Evolutionary conservation across 371 early-diverging fungal genomes (phyloP), one percentile per base, ranked within the genome.

Genomic region (Lichtheimia ramosa): DNA sequence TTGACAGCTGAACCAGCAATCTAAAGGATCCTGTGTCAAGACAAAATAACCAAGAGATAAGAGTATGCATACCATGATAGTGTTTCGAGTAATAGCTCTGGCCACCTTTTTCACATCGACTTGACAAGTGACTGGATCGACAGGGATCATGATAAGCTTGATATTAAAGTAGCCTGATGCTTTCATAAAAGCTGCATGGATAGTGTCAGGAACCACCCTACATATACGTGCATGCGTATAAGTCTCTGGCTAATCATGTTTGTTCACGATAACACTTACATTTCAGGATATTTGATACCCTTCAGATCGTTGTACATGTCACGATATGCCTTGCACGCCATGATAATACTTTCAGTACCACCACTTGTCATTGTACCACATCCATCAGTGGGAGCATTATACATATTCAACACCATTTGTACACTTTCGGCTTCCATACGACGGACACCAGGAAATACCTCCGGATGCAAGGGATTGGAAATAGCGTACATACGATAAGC

Each of bases 151-250:
- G 24, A 94, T 79, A 6, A 97, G 62, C 65, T 90, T 91, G 65
- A 98, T 91, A 12, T 87, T 85, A 66, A 98, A 96, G 76, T 96
- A 97, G 50, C 75, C 78, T 6, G 94, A 91, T 0, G 93, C 98
- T 77, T 97, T 97, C 85, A 96, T 94, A 59, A 97, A 96, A 12
- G 98, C 97, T 18, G 95, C 93, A 65, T 98, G 98, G 27, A 90
- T 89, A 0, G 96, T 95, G 15, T 88, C 87, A 8, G 96, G 96
- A 0, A 92, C 87, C 41, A 96, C 82, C 79, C 92, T 91, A 76
- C 21, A 51, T 24, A 10, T 7, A 23, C 8, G 18, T 39, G 43
- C 15, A 27, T 54, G 5, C 1, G n/a, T 8, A 18, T 14, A 7
- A 40, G 2, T 4, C 20, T n/a, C n/a, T n/a, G n/a, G n/a, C n/a